phyloP scores from a whole-genome alignment of 805 yeast genomes.

The Saccharomycopsis sp. region DNA sequence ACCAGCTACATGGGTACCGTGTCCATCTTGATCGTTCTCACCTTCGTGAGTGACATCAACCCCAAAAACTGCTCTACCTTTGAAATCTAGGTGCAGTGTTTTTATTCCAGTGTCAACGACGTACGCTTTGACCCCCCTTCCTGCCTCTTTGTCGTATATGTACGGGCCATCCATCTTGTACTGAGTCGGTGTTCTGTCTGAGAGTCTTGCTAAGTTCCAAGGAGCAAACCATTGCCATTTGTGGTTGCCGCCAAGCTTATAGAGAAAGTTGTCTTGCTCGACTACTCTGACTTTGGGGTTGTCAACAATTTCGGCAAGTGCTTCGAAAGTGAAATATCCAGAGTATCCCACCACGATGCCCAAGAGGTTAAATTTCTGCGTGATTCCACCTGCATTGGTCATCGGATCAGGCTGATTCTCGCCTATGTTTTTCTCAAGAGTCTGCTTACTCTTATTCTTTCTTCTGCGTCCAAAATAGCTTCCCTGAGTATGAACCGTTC shows the following conservation, averaged over 20 bases:
- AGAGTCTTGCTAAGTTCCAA: conserved; percentile 68
- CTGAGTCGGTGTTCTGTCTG: conserved; percentile 34
- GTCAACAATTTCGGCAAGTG: conserved; percentile 64
- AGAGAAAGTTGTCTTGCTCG: conserved; percentile 52
- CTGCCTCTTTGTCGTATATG: conserved; percentile 63
- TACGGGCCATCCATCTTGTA: conserved; percentile 44
- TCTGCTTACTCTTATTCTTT: not conserved
- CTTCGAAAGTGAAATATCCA: conserved; percentile 70
- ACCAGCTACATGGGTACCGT: conserved; percentile 96
- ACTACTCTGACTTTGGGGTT: conserved; percentile 58
- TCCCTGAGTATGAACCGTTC: not conserved
- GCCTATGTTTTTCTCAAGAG: not conserved
- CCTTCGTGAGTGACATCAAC: conserved; percentile 68
- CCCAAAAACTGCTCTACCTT: conserved; percentile 83
- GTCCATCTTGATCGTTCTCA: conserved; percentile 82
- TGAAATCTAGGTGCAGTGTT: conserved; percentile 67
- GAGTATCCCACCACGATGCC: conserved; percentile 61
- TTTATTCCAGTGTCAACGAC: conserved; percentile 87
- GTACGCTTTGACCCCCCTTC: conserved; percentile 79
- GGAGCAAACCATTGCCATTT: conserved; percentile 57
- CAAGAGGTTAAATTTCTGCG: conserved; percentile 38
- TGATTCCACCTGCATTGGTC: not conserved
- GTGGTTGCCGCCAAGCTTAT: conserved; percentile 32
- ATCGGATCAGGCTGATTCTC: not conserved
- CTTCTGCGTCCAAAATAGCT: not conserved